A percentile compares a stretch with the other conserved stretches of the same genome.
Conservation (phyloP, 345 rosid species). For the Hibiscus trionum region DNA sequence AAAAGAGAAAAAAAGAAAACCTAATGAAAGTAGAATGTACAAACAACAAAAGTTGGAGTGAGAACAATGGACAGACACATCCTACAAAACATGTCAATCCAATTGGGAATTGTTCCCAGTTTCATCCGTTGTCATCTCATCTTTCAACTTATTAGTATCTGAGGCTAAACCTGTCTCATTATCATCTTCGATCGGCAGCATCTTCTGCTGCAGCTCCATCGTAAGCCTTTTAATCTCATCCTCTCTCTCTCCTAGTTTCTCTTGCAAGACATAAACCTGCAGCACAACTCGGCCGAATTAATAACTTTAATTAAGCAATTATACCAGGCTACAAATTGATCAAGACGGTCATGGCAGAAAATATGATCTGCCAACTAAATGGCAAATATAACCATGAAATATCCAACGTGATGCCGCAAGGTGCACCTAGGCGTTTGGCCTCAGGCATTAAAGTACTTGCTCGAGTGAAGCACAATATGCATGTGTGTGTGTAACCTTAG, state of each 20-base stretch:
- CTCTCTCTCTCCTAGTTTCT: slow-evolving; percentile 62
- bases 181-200: slow-evolving; percentile 17
- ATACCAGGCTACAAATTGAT: not conserved
- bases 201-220: slow-evolving; percentile 37
- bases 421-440: too few relatives aligned
- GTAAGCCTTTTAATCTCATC: slow-evolving; percentile 37
- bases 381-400: not conserved
- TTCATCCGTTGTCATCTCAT: slow-evolving; percentile 21
- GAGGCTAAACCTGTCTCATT: slow-evolving; percentile 22
- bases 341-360: not conserved
- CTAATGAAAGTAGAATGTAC: slow-evolving; percentile 24
- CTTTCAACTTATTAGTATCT: slow-evolving; percentile 19
- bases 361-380: not conserved
- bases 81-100: slow-evolving; percentile 20
- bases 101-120: slow-evolving; percentile 12
- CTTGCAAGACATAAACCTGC: slow-evolving; percentile 71
- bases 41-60: not conserved
- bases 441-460: too few relatives aligned
- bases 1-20: too few relatives aligned
- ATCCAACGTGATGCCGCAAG: not conserved
- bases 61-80: not conserved
- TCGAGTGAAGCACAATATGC: too few relatives aligned
- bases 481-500: too few relatives aligned
- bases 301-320: not conserved
- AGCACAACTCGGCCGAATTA: not conserved